Percentiles rank a stretch among this genome's conserved stretches.
These are phyloP conservation scores for Ophiostoma piceae DNA, from an alignment of 2,329 filamentous ascomycete species.

Conservation along the genomic window DNA sequence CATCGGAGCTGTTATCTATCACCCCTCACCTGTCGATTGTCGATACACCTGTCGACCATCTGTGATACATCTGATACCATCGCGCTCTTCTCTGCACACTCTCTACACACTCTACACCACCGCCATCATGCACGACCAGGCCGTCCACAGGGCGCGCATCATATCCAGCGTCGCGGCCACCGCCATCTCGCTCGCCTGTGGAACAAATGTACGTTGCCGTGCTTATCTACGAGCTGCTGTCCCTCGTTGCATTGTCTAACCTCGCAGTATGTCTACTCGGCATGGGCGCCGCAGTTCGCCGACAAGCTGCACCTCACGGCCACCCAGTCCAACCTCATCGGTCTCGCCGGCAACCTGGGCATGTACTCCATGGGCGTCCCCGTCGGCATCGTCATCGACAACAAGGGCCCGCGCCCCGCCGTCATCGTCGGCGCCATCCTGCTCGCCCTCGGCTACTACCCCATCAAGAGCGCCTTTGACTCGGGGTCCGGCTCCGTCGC, in stretches of 20 bases:
- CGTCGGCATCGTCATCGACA: conserved; percentile 80
- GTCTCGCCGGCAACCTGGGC: conserved; percentile 76
- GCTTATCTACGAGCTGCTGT: neutral
- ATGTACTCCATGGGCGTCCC: conserved; percentile 93
- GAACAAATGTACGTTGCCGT: conserved; percentile 67
- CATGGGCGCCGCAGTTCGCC: conserved; percentile 95
- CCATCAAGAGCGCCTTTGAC: conserved; percentile 73
- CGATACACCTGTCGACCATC: too few species aligned
- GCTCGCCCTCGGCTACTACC: conserved; percentile 77
- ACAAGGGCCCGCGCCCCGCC: conserved; percentile 71
- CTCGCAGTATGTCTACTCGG: conserved; percentile 87
- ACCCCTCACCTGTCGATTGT: neutral
- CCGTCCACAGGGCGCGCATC: conserved; percentile 53
- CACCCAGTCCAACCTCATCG: conserved; percentile 90
- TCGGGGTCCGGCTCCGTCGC: conserved; percentile 55
- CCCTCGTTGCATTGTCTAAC: neutral
- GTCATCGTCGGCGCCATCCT: conserved; percentile 68
- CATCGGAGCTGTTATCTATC: neutral
- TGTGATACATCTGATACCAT: neutral
- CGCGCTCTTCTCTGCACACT: neutral
- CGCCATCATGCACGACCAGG: conserved; percentile 26
- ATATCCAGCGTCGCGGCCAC: conserved; percentile 82
- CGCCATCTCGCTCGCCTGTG: conserved; percentile 78
- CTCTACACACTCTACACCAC: neutral
- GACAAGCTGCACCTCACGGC: conserved; percentile 79